Evolutionary conservation across 2,329 filamentous ascomycete species (phyloP), one percentile per base, ranked within the genome.

Genomic region (Penicillium aurantiogriseum): DNA sequence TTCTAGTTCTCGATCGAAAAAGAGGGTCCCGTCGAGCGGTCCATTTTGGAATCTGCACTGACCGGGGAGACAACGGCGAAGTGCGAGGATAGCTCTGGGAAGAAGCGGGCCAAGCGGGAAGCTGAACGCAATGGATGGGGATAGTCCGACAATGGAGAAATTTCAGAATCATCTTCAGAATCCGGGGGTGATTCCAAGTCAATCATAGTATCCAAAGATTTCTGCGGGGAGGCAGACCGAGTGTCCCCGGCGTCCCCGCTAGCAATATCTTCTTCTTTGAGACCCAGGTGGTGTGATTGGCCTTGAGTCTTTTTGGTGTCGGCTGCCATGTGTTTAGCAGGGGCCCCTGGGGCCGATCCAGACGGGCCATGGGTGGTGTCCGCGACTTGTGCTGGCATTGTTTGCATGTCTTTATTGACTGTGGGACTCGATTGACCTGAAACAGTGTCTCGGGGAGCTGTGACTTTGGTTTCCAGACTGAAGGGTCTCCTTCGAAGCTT

Each of bases 41-140:
- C 54, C 54, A 49, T 51, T 17, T 57, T 63, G 29, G 25, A 44
- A 21, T 61, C 52, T 25, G 43, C 35, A 33, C 63, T 65, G 9
- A 65, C 36, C 10, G 70, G 65, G 25, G 70, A 69, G n/a, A 66
- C 51, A 19, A 69, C 42, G 3, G 65, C 59, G 48, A 70, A 67
- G 25, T 68, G 65, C 1, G 66, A 67, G 11, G 63, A 65, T 1
- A 72, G 51, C 51, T 73, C 70, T 11, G 71, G 70, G 54, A 71
- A 71, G 47, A 71, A 71, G 19, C 67, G 69, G 52, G 56, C 53
- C 60, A 66, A 29, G 17, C 39, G 61, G 5, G 58, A 59, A 45
- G 62, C 62, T 27, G 63, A 21, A 51, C 23, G 10, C 58, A 51
- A 17, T 35, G n/a, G 39, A 9, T 60, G 63, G 13, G 55, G 56